These are phyloP conservation scores for Adansonia madagascariensis DNA, from an alignment of 441 rosid genomes.

Conservation along the genomic window DNA sequence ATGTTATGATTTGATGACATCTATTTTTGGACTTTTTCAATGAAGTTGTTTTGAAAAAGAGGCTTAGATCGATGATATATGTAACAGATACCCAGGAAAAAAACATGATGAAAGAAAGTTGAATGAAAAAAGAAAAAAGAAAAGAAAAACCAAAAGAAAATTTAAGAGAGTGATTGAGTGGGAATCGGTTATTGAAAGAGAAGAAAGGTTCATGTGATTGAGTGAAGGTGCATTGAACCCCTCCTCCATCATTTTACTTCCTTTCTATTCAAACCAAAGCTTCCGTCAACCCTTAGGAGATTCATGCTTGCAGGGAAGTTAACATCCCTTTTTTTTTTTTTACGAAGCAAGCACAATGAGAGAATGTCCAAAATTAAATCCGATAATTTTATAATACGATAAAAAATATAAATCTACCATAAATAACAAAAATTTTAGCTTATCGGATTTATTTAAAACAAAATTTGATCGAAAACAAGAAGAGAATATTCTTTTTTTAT, in stretches of 20 bases:
- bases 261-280: slow-evolving; percentile 75
- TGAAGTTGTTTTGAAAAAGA: not conserved
- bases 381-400: not conserved
- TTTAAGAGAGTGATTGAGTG: not conserved
- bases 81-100: slow-evolving; percentile 14
- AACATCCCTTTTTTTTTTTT: slow-evolving; percentile 28
- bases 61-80: not conserved
- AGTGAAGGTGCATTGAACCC: slow-evolving; percentile 27
- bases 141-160: not conserved
- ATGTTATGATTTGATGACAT: not conserved
- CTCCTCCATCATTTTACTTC: slow-evolving; percentile 27
- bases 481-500: not conserved
- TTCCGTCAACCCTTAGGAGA: slow-evolving; percentile 29
- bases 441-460: too few species aligned
- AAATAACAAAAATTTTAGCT: too few species aligned
- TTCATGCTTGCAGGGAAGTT: slow-evolving; percentile 56
- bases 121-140: slow-evolving; percentile 11
- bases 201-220: slow-evolving; percentile 34
- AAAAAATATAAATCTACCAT: not conserved
- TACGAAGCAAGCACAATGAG: slow-evolving; percentile 14
- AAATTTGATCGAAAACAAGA: not conserved
- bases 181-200: slow-evolving; percentile 40
- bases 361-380: not conserved
- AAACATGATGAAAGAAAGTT: slow-evolving; percentile 24
- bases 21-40: not conserved